phyloP scores from a whole-genome alignment of 805 yeast species.

The Zygosaccharomyces kombuchaensis region DNA sequence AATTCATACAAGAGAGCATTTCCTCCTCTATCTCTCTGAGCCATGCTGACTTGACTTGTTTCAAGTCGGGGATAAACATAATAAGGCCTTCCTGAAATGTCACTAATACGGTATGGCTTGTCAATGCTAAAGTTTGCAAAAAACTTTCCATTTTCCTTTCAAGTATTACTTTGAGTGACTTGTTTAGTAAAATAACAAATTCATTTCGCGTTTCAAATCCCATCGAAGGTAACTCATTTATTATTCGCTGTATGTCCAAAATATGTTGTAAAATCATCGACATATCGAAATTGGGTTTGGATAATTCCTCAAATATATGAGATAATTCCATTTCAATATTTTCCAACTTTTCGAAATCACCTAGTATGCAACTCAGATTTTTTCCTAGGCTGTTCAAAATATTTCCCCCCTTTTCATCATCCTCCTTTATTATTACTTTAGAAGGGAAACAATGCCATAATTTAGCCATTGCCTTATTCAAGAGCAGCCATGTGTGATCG shows the following conservation, averaged over 20 bases:
- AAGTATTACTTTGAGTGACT: slow-evolving; percentile 1
- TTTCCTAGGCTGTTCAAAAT: slow-evolving; percentile 40
- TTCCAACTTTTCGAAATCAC: slow-evolving; percentile 38
- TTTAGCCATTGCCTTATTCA: slow-evolving; percentile 37
- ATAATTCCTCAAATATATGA: not conserved
- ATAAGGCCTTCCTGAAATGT: slow-evolving; percentile 3
- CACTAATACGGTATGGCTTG: slow-evolving; percentile 1
- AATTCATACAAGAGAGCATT: not conserved
- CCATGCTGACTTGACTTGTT: slow-evolving; percentile 5
- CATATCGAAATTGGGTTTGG: not conserved
- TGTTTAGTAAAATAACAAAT: slow-evolving; percentile 7
- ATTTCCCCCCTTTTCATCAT: not conserved
- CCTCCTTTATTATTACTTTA: slow-evolving; percentile 19
- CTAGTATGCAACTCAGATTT: slow-evolving; percentile 28
- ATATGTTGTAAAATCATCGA: not conserved
- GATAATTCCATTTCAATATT: slow-evolving; percentile 4
- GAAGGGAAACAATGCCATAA: slow-evolving; percentile 49
- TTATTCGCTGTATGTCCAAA: slow-evolving; percentile 5
- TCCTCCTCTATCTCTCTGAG: slow-evolving; percentile 2
- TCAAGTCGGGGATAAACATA: not conserved
- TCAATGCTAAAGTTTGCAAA: not conserved
- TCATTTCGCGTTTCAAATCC: not conserved
- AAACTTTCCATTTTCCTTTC: not conserved
- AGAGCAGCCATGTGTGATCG: slow-evolving; percentile 29
- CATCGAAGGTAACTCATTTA: not conserved